Conservation (phyloP, 116 monocot genomes). For the Posidonia oceanica region DNA sequence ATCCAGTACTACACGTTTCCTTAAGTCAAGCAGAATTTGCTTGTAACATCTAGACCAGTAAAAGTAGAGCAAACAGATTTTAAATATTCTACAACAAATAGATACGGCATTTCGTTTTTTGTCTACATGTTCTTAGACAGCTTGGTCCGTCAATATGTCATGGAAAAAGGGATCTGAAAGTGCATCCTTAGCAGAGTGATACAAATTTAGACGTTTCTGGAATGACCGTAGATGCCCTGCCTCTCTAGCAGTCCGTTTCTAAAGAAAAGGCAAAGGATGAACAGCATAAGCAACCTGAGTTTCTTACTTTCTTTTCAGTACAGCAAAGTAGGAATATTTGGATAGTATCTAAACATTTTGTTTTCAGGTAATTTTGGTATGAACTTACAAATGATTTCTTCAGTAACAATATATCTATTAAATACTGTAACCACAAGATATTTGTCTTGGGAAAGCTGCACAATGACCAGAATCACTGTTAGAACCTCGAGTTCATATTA, state of each 20-base stretch:
- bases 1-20: too few relatives aligned
- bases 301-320: too few relatives aligned
- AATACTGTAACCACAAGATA: conserved; percentile 83
- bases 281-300: too few relatives aligned
- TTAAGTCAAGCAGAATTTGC: too few relatives aligned
- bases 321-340: too few relatives aligned
- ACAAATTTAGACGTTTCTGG: conserved; percentile 59
- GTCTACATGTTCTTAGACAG: background rate
- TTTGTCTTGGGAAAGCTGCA: conserved; percentile 92
- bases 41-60: too few relatives aligned
- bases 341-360: background rate
- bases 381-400: conserved; percentile 87
- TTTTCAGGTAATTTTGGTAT: background rate
- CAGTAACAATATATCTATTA: conserved; percentile 63
- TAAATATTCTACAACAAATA: too few relatives aligned
- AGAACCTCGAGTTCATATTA: too few relatives aligned
- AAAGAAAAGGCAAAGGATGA: background rate
- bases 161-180: conserved; percentile 63
- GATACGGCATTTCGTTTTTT: background rate
- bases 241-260: conserved; percentile 60
- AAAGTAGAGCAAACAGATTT: too few relatives aligned
- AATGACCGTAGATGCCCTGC: conserved; percentile 72
- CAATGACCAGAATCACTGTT: background rate
- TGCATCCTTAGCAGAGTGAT: conserved; percentile 51
- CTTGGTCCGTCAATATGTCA: conserved; percentile 28